Evolutionary conservation across 2,329 filamentous ascomycete species (phyloP), one percentile per base, ranked within the genome.

Genomic region (Teratosphaeria viscida): DNA sequence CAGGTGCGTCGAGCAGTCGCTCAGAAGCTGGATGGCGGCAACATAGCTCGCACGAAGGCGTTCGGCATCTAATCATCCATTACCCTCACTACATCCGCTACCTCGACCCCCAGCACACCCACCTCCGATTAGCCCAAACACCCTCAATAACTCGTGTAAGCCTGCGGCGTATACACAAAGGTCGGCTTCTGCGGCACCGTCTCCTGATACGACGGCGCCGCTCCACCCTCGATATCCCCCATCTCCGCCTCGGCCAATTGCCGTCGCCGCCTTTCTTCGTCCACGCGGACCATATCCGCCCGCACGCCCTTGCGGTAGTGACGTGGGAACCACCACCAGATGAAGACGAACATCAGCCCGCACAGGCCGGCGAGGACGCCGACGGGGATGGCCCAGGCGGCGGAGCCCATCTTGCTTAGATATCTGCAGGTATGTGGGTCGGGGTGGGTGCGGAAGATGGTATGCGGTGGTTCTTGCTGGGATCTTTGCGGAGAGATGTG

Each of bases 261-360:
- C 5, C 56, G 35, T 34, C 54, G 35, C 52, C 52, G 16, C 37
- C 56, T 56, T 12, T 63, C 59, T 52, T 60, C 61, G 23, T 63
- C 61, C 10, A 67, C 56, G 2, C 59, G 57, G 12, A 59, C 56
- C 26, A 61, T 61, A 29, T 70, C 68, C 12, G 56, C 56, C 12
- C 62, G 56, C 10, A 68, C 58, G 19, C 68, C 68, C 19, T 61
- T 63, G 2, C 62, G 60, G 58, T 62, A 69, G 10, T 62, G 54
- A 34, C 65, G 64, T 6, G 68, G 68, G 52, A 70, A 69, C 66
- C 64, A 69, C 63, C 64, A 68, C 64, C 65, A 70, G 58, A 70
- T 57, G 57, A 68, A 67, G 52, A 63, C 32, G 52, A 70, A 63
- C 49, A 61, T 62, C 14, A 60, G 35, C 32, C 64, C 61, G 35